Percentiles rank a stretch among this genome's conserved stretches.
phyloP scores from a whole-genome alignment of 345 rosid species.

The Aquilaria malaccensis region DNA sequence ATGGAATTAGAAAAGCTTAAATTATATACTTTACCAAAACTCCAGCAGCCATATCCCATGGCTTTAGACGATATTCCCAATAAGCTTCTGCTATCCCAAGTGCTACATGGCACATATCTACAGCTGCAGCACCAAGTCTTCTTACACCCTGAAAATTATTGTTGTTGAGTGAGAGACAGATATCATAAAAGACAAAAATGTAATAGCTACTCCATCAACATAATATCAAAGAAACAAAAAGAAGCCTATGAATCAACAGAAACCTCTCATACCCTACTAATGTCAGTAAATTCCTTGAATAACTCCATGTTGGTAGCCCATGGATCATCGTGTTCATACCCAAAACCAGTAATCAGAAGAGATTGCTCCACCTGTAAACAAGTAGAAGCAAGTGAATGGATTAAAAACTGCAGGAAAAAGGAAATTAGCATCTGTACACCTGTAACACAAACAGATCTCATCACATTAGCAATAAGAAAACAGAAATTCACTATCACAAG shows the following conservation, averaged over 20 bases:
- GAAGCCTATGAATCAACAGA: not conserved
- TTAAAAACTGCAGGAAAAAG: no score
- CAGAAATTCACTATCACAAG: not conserved
- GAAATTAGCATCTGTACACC: no score
- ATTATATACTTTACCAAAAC: constrained; percentile 53
- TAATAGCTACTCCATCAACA: not conserved
- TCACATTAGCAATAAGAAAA: constrained; percentile 1
- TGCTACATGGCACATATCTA: constrained; percentile 98
- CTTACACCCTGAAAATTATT: constrained; percentile 58
- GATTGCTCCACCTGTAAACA: constrained; percentile 71
- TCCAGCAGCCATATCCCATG: constrained; percentile 99
- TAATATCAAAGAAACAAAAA: not conserved
- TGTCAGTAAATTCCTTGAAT: constrained; percentile 90
- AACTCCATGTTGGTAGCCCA: constrained; percentile 86
- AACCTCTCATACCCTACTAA: constrained; percentile 60
- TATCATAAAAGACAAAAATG: not conserved
- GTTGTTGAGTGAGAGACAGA: constrained; percentile 6
- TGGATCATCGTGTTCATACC: constrained; percentile 93
- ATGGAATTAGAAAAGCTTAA: not conserved
- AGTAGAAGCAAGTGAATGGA: constrained; percentile 1
- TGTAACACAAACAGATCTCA: not conserved
- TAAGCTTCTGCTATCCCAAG: constrained; percentile 85
- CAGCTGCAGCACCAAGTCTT: constrained; percentile 98
- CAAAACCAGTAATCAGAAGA: constrained; percentile 94
- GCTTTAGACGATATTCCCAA: constrained; percentile 96